A percentile compares a stretch with the other conserved stretches of the same genome.
Conservation (phyloP, 2,329 filamentous ascomycete genomes). For the Aureobasidium sp. region DNA sequence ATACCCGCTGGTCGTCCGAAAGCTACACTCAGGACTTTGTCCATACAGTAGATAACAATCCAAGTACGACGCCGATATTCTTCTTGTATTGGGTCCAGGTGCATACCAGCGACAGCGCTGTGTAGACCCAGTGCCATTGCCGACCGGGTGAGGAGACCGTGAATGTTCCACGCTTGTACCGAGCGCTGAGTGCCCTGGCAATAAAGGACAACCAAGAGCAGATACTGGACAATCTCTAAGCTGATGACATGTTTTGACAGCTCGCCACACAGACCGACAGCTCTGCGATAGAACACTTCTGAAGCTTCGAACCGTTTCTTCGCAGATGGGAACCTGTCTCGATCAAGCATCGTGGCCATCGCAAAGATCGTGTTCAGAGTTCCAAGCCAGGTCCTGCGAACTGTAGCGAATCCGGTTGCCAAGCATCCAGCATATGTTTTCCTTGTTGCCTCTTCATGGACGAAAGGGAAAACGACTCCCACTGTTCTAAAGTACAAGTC, state of each 20-base stretch:
- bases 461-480: conserved; percentile 32
- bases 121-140: conserved; percentile 47
- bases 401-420: conserved; percentile 25
- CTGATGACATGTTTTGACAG: conserved; percentile 13
- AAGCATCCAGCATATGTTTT: conserved; percentile 27
- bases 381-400: conserved; percentile 43
- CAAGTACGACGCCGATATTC: conserved; percentile 43
- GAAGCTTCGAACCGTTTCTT: conserved; percentile 32
- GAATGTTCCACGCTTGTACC: conserved; percentile 45
- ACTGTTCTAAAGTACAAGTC: conserved; percentile 30
- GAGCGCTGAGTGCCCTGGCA: conserved; percentile 47
- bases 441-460: conserved; percentile 30
- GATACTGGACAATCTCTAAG: conserved; percentile 33
- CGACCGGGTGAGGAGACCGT: conserved; percentile 33
- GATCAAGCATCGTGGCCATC: conserved; percentile 34
- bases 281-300: conserved; percentile 39
- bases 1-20: conserved; percentile 42
- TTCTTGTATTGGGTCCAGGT: conserved; percentile 36
- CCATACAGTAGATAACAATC: conserved; percentile 35
- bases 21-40: conserved; percentile 40
- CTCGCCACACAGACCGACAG: conserved; percentile 33
- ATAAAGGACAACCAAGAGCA: conserved; percentile 44
- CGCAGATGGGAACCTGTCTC: conserved; percentile 23
- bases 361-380: conserved; percentile 44
- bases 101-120: conserved; percentile 29